Base-by-base conservation (phyloP, 1,139 yeast species). In the Yamadazyma triangularis region DNA sequence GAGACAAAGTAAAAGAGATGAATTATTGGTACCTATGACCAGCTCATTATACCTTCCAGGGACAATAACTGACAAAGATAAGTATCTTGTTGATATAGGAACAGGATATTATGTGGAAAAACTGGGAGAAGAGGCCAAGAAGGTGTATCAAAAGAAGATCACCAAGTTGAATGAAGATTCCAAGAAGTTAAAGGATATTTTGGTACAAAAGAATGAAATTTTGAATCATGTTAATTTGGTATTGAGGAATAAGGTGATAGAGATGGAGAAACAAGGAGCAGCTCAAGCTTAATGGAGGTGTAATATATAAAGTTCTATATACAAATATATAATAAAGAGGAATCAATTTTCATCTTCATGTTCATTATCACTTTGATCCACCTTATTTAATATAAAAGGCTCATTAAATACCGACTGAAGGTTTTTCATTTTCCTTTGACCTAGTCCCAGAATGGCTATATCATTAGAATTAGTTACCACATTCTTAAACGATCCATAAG, bases 61-160 rank as follows among this genome's bases (percentile, higher is more conserved):
- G 2, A 73, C 67, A 38, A 70, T 75, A 34, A 68, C 70, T 29
- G 74, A 80, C 39, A 73, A 73, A 27, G 73, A 80, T 40, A 77
- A 71, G 35, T 91, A 82, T 47, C 69, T 91, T 58, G 96, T 93
- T 12, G 99, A 91, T 52, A 81, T 91, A 25, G 99, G 99, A 21
- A 91, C 98, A 0, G 97, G 97, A 2, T 91, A 91, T 56, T 91
- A 75, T 52, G 93, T 88, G 19, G 96, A 87, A 47, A 93, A 91
- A 59, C 59, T 59, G 35, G 73, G 77, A 0, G 64, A 60, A 5
- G 89, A 85, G 28, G 85, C 96, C 3, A 65, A 75, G 42, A 59
- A 59, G 34, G 94, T 88, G 47, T 91, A 87, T 55, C 75, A 80
- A 36, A 69, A 68, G 35, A 87, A 93, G 60, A 76, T 88, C 31